Evolutionary conservation across 208 protist species (phyloP).

Genomic region (Leishmania lainsoni): DNA sequence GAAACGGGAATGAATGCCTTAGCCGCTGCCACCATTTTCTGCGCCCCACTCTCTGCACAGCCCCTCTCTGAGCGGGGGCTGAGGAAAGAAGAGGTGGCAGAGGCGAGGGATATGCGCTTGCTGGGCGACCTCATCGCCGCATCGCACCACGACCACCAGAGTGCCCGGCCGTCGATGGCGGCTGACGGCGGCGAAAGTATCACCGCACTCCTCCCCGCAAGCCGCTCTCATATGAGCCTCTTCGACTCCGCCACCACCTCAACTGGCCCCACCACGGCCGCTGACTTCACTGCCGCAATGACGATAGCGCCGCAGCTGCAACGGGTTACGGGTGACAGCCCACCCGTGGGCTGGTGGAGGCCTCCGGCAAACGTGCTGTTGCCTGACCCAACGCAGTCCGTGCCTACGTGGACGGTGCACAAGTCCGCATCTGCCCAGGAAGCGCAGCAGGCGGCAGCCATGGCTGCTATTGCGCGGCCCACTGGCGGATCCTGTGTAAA

Average conservation of each 20-base stretch:
- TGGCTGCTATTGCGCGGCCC: neutral
- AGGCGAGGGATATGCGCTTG: conserved; percentile 13
- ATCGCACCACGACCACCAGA: neutral
- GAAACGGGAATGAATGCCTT: neutral
- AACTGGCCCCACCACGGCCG: neutral
- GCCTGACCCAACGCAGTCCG: conserved; percentile 18
- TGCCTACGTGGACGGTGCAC: conserved; percentile 13
- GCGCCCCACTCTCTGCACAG: neutral
- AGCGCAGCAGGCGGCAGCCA: conserved; percentile 15
- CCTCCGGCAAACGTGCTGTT: conserved; percentile 40
- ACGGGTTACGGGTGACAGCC: neutral
- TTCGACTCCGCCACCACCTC: neutral
- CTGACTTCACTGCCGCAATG: conserved; percentile 1
- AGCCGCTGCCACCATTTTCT: neutral
- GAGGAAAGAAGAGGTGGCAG: conserved; percentile 10
- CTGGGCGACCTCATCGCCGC: conserved; percentile 9
- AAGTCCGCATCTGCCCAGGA: conserved; percentile 15
- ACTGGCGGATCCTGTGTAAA: neutral
- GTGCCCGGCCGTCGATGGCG: too few relatives aligned
- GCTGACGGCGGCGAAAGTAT: neutral
- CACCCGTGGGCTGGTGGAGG: conserved; percentile 28
- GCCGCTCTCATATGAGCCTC: neutral
- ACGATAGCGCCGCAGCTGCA: conserved; percentile 10
- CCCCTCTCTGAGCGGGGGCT: neutral
- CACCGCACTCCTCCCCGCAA: conserved; percentile 1